These are phyloP conservation scores for Phytophthora ramorum DNA, from an alignment of 352 stramenopile genomes.

Conservation along the genomic window DNA sequence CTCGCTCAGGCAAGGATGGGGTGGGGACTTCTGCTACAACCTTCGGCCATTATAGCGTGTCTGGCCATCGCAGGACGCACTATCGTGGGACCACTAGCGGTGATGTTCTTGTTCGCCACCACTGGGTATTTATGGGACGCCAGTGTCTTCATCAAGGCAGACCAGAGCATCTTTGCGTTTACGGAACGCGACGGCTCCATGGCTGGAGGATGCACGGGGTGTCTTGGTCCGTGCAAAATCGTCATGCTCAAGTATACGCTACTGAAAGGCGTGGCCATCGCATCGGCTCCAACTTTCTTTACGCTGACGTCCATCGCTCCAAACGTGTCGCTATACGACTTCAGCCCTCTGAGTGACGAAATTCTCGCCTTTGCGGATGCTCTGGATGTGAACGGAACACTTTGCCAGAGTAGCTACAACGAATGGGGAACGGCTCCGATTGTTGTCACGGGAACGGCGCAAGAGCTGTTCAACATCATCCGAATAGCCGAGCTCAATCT, in stretches of 20 bases:
- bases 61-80: conserved; percentile 13
- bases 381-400: conserved; percentile 19
- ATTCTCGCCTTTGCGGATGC: conserved; percentile 16
- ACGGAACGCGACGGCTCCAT: conserved; percentile 26
- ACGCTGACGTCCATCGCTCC: conserved; percentile 15
- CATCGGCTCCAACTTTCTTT: conserved; percentile 20
- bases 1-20: neutral
- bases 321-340: conserved; percentile 20
- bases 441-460: conserved; percentile 22
- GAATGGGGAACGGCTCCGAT: conserved; percentile 24
- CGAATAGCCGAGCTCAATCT: neutral
- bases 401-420: conserved; percentile 31
- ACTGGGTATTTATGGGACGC: conserved; percentile 22
- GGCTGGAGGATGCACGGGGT: conserved; percentile 22
- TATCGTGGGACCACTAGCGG: conserved; percentile 7
- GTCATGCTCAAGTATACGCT: conserved; percentile 30
- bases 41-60: conserved; percentile 11
- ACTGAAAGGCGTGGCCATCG: conserved; percentile 15
- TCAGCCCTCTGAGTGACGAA: conserved; percentile 27
- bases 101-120: conserved; percentile 13
- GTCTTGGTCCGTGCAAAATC: conserved; percentile 24
- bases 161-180: conserved; percentile 28
- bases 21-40: neutral
- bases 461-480: conserved; percentile 23
- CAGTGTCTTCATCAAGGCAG: conserved; percentile 25